A percentile compares a stretch with the other conserved stretches of the same genome.
phyloP scores from a whole-genome alignment of 2,329 filamentous ascomycete genomes.

The Apiospora arundinis region DNA sequence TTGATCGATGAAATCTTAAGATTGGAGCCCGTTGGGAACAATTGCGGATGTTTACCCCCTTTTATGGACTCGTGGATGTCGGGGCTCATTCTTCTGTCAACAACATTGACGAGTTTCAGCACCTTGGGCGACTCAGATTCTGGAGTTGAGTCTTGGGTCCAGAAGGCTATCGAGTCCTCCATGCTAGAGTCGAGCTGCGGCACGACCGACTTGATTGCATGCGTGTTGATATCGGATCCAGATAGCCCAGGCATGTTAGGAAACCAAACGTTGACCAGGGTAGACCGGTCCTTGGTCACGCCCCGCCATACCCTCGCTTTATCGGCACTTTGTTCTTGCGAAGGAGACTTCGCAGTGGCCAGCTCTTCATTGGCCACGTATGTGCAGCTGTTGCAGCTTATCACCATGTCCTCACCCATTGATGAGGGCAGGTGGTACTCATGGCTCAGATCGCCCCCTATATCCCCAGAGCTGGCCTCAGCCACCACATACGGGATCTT shows the following conservation, averaged over 20 bases:
- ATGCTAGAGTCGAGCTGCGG: slow-evolving; percentile 76
- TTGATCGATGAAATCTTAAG: slow-evolving; percentile 27
- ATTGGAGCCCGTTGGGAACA: slow-evolving; percentile 28
- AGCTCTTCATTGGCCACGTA: slow-evolving; percentile 90
- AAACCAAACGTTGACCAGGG: slow-evolving; percentile 74
- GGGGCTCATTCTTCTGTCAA: slow-evolving; percentile 41
- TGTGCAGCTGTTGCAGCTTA: slow-evolving; percentile 75
- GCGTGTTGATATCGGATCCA: slow-evolving; percentile 48
- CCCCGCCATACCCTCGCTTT: slow-evolving; percentile 60
- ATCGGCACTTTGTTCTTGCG: slow-evolving; percentile 2
- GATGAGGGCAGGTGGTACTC: slow-evolving; percentile 87
- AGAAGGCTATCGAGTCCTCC: slow-evolving; percentile 62
- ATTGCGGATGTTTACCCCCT: slow-evolving; percentile 21
- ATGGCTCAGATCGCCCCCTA: slow-evolving; percentile 91
- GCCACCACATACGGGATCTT: slow-evolving; percentile 85
- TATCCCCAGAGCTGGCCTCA: slow-evolving; percentile 91
- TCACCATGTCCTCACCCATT: slow-evolving; percentile 85
- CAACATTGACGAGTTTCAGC: slow-evolving; percentile 29
- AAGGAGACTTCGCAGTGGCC: slow-evolving; percentile 49
- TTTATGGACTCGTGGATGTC: slow-evolving; percentile 29
- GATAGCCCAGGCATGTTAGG: slow-evolving; percentile 39
- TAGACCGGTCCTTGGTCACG: slow-evolving; percentile 70
- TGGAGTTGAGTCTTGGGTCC: slow-evolving; percentile 49
- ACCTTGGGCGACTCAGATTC: slow-evolving; percentile 28
- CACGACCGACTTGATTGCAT: slow-evolving; percentile 69